Conservation (phyloP, 176 grass and related monocot genomes). For the Thinopyrum elongatum region DNA sequence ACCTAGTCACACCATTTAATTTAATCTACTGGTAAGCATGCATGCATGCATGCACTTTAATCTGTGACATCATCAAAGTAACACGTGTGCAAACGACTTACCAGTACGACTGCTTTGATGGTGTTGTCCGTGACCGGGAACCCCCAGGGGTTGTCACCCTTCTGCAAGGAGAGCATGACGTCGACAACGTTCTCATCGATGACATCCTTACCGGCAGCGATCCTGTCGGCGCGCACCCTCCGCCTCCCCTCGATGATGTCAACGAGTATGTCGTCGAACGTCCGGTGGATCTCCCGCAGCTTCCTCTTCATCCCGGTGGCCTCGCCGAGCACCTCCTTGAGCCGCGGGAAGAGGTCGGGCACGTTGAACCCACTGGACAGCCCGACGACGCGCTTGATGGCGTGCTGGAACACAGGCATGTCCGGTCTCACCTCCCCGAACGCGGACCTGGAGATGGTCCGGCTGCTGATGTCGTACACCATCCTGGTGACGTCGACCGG, state of each 20-base stretch:
- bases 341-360: slow-evolving; percentile 32
- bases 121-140: slow-evolving; percentile 32
- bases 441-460: slow-evolving; percentile 37
- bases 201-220: slow-evolving; percentile 26
- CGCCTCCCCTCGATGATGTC: slow-evolving; percentile 28
- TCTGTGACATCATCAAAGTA: neutral
- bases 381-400: slow-evolving; percentile 25
- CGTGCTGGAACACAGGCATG: slow-evolving; percentile 28
- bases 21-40: neutral
- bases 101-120: slow-evolving; percentile 43
- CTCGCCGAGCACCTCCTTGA: neutral
- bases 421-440: slow-evolving; percentile 35
- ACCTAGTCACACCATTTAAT: too few species aligned
- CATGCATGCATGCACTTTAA: neutral
- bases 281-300: slow-evolving; percentile 12
- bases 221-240: neutral
- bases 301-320: slow-evolving; percentile 23
- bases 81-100: neutral
- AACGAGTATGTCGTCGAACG: slow-evolving; percentile 27
- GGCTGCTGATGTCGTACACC: slow-evolving; percentile 48
- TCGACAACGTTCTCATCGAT: slow-evolving; percentile 35
- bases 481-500: slow-evolving; percentile 28
- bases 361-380: slow-evolving; percentile 18
- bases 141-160: slow-evolving; percentile 16
- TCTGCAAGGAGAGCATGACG: slow-evolving; percentile 28